These are phyloP conservation scores for Stephania cephalantha DNA, from an alignment of 164 flowering plant genomes.

Conservation along the genomic window DNA sequence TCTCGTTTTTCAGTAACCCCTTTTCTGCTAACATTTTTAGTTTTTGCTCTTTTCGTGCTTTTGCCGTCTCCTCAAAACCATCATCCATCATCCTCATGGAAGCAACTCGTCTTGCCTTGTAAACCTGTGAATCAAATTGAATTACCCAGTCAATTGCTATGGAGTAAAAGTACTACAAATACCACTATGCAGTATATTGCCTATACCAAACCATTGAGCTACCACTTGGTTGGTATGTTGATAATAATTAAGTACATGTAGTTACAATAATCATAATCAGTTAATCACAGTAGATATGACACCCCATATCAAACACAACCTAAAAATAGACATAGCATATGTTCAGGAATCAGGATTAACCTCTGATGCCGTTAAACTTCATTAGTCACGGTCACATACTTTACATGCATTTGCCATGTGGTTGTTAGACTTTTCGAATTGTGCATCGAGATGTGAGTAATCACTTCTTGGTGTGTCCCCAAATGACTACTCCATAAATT, in stretches of 20 bases:
- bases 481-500: too few species aligned
- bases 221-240: too few species aligned
- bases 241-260: background rate
- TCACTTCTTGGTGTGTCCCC: too few species aligned
- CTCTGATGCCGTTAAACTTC: background rate
- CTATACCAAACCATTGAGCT: too few species aligned
- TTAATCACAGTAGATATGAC: background rate
- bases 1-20: conserved; percentile 44
- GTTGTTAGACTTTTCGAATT: too few species aligned
- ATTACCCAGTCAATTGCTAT: background rate
- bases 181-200: background rate
- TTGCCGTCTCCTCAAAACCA: conserved; percentile 74
- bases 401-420: too few species aligned
- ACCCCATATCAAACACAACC: background rate
- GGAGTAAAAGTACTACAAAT: background rate
- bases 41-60: conserved; percentile 66
- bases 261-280: background rate
- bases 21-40: conserved; percentile 46
- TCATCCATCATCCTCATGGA: conserved; percentile 83
- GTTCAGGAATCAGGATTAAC: too few species aligned
- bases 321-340: background rate
- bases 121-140: conserved; percentile 41
- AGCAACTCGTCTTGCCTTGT: conserved; percentile 71
- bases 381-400: too few species aligned
- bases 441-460: too few species aligned